Evolutionary conservation across 139 green algal genomes (phyloP), one percentile per base, ranked within the genome.

Genomic region (Monoraphidium neglectum): DNA sequence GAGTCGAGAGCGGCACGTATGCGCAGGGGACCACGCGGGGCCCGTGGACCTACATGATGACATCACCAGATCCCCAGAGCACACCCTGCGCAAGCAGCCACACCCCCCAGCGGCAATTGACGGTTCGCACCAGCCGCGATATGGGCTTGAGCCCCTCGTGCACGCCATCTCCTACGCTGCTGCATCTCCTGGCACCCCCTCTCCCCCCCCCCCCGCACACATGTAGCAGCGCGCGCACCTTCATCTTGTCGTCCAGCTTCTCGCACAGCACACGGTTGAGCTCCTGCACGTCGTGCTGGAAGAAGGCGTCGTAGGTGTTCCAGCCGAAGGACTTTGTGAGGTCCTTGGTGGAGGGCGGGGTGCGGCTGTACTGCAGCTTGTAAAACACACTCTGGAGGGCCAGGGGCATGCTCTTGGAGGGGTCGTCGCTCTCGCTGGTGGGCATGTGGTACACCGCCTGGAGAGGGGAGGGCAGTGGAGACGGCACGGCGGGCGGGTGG

Each of bases 211-310:
- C 43, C 8, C 43, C 43, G 12, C 8, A 51, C 8, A 8, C 43
- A 12, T 51, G 8, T 12, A 51, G 43, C 28, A 70, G 37, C 36
- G 37, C 0, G 40, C 79, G 1, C 57, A 92, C 92, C 92, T 98
- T 99, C 96, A 99, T 99, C 75, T 99, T 98, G 47, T 98, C 94
- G 74, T 99, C 96, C 68, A 99, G 90, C 71, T 95, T 95, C 64
- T 99, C 97, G 75, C 88, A 96, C 57, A 99, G 89, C 43, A 99
- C 93, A 16, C 92, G 85, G 77, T 98, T 97, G 30, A 99, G 87
- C 90, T 99, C 97, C 85, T 99, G 95, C 37, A 99, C 94, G 80
- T 99, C 97, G 70, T 99, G 94, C 90, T 99, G 96, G 88, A 97
- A 92, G 89, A 99, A 99, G 4, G 92, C 87, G 64, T 99, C 94